Percentiles rank a stretch among this genome's conserved stretches.
Conservation (phyloP, 1,139 yeast species). For the Yamadazyma sp. region DNA sequence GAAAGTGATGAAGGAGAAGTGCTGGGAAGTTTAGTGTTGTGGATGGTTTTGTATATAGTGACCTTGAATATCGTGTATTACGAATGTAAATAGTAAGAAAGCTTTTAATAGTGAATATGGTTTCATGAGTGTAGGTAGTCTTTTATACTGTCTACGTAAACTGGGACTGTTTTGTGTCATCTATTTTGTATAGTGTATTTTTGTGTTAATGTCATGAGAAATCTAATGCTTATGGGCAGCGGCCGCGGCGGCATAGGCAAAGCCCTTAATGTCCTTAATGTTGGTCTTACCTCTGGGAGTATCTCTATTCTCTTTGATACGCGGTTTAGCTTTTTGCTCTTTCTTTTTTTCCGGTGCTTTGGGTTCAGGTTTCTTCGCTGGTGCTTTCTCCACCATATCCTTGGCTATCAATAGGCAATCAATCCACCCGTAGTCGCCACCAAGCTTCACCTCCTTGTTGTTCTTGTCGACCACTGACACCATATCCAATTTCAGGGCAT, state of each 20-base stretch:
- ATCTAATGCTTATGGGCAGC: slow-evolving; percentile 34
- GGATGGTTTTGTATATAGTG: no score
- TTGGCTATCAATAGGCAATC: slow-evolving; percentile 47
- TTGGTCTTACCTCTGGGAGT: neutral
- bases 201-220: neutral
- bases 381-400: slow-evolving; percentile 31
- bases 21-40: slow-evolving; percentile 15
- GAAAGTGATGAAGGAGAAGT: slow-evolving; percentile 34
- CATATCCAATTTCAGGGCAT: slow-evolving; percentile 23
- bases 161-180: no score
- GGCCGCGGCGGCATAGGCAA: slow-evolving; percentile 52
- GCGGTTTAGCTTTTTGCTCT: neutral
- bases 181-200: no score
- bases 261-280: slow-evolving; percentile 20
- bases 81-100: neutral
- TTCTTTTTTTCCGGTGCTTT: slow-evolving; percentile 1
- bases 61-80: neutral
- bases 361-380: neutral
- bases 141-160: no score
- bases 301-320: neutral
- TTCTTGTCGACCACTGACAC: slow-evolving; percentile 39
- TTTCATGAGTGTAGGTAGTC: no score
- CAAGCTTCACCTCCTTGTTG: slow-evolving; percentile 35
- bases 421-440: slow-evolving; percentile 45
- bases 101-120: no score